A percentile compares a stretch with the other conserved stretches of the same genome.
Evolutionary conservation across 2,329 filamentous ascomycete genomes (phyloP).

Genomic region (Mycosphaerelloides madeirae): DNA sequence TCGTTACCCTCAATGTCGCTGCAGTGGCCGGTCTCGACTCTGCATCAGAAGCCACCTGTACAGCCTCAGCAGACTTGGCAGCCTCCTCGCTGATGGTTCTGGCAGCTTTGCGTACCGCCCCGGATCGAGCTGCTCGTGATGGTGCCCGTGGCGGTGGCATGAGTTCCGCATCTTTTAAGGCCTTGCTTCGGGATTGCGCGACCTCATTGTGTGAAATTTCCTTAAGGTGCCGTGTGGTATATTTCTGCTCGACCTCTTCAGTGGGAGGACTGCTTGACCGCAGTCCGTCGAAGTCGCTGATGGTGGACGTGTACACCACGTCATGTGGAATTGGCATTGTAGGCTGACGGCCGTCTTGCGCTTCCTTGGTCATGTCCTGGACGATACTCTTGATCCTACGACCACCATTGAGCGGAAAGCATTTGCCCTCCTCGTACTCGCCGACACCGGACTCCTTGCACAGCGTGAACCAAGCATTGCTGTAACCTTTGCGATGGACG

Average conservation of each 20-base stretch:
- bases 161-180: constrained; percentile 28
- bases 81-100: constrained; percentile 33
- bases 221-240: constrained; percentile 37
- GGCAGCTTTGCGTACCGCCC: constrained; percentile 26
- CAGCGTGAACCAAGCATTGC: constrained; percentile 48
- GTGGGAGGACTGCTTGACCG: constrained; percentile 25
- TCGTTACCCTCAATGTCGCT: constrained; percentile 20
- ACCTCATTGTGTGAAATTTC: constrained; percentile 46
- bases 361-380: constrained; percentile 47
- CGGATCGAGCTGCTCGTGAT: constrained; percentile 23
- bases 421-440: constrained; percentile 43
- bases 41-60: constrained; percentile 23
- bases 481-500: constrained; percentile 44
- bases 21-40: constrained; percentile 13
- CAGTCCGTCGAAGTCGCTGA: constrained; percentile 30
- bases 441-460: constrained; percentile 49
- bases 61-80: constrained; percentile 23
- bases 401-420: constrained; percentile 45
- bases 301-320: constrained; percentile 42
- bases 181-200: constrained; percentile 19
- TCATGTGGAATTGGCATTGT: constrained; percentile 47
- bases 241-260: constrained; percentile 28
- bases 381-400: constrained; percentile 47
- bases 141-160: constrained; percentile 28
- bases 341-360: constrained; percentile 44